Evolutionary conservation across 495 filamentous ascomycete species (phyloP).

Genomic region (Daldinia vernicosa): DNA sequence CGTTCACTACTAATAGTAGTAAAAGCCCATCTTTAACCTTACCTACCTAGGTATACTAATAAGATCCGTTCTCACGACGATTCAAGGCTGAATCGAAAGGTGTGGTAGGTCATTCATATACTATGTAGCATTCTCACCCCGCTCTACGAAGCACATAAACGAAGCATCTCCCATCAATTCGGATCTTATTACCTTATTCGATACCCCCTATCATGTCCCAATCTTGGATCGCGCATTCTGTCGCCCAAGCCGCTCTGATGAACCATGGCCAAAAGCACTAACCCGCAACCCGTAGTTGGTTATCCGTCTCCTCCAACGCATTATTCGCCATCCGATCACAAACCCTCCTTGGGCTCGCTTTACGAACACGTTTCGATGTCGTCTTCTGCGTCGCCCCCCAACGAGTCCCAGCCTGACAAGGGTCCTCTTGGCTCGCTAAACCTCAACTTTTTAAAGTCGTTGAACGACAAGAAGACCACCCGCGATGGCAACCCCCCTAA

Average conservation of each 20-base stretch:
- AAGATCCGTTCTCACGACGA: conserved; percentile 19
- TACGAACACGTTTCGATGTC: conserved; percentile 54
- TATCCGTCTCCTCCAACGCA: conserved; percentile 55
- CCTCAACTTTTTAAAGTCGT: conserved; percentile 65
- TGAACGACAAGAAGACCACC: conserved; percentile 70
- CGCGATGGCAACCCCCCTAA: conserved; percentile 89
- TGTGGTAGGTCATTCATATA: conserved; percentile 41
- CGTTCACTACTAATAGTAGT: background rate
- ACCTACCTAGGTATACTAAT: no score
- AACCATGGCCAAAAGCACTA: conserved; percentile 45
- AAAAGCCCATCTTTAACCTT: conserved; percentile 4
- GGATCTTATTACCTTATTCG: conserved; percentile 24
- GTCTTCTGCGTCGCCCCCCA: conserved; percentile 52
- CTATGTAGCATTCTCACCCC: conserved; percentile 42
- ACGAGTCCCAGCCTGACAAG: conserved; percentile 54
- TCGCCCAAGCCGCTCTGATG: conserved; percentile 17
- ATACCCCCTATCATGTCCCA: conserved; percentile 25
- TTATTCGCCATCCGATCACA: conserved; percentile 47
- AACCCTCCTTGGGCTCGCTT: conserved; percentile 47
- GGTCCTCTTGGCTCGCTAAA: conserved; percentile 63
- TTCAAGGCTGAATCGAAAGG: conserved; percentile 32
- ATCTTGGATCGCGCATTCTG: conserved; percentile 23
- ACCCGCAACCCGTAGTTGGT: conserved; percentile 43
- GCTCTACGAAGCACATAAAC: conserved; percentile 36
- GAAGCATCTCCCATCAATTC: conserved; percentile 39